These are phyloP conservation scores for Cordyceps cicadae DNA, from an alignment of 2,329 filamentous ascomycete genomes.

Conservation along the genomic window DNA sequence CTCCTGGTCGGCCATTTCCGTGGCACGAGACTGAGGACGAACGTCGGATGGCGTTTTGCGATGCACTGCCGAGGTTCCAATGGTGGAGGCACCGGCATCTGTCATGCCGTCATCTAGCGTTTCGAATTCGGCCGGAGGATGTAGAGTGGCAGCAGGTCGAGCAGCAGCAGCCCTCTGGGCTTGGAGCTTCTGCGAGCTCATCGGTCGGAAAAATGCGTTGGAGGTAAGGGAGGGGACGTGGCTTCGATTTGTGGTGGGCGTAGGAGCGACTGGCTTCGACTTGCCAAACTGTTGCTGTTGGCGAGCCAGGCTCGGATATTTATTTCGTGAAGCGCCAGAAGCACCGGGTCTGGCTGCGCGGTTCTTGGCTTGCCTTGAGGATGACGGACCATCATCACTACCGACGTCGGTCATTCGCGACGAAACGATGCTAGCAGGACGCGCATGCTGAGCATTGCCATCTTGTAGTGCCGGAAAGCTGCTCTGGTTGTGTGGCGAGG, in stretches of 20 bases:
- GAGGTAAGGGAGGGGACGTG: conserved; percentile 86
- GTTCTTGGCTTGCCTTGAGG: background rate
- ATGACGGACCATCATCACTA: conserved; percentile 41
- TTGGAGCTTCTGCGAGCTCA: conserved; percentile 93
- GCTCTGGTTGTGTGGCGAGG: conserved; percentile 31
- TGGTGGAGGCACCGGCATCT: conserved; percentile 35
- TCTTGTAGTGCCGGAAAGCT: conserved; percentile 33
- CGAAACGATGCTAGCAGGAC: conserved; percentile 59
- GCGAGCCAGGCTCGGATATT: conserved; percentile 33
- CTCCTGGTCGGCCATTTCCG: conserved; percentile 70
- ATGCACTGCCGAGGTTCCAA: conserved; percentile 29
- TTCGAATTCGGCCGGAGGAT: conserved; percentile 22
- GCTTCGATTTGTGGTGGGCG: conserved; percentile 54
- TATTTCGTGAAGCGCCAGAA: conserved; percentile 44
- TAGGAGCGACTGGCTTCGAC: conserved; percentile 42
- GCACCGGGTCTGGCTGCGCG: conserved; percentile 28
- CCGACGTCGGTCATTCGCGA: conserved; percentile 62
- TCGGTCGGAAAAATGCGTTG: conserved; percentile 88
- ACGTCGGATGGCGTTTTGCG: conserved; percentile 26
- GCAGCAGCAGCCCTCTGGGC: conserved; percentile 64
- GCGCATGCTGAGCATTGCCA: conserved; percentile 33
- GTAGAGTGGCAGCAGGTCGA: conserved; percentile 35
- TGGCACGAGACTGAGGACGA: conserved; percentile 65
- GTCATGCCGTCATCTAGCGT: conserved; percentile 33
- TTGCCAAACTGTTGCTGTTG: conserved; percentile 38